Evolutionary conservation across 208 protist genomes (phyloP).

Genomic region (Tritrichomonas foetus): DNA sequence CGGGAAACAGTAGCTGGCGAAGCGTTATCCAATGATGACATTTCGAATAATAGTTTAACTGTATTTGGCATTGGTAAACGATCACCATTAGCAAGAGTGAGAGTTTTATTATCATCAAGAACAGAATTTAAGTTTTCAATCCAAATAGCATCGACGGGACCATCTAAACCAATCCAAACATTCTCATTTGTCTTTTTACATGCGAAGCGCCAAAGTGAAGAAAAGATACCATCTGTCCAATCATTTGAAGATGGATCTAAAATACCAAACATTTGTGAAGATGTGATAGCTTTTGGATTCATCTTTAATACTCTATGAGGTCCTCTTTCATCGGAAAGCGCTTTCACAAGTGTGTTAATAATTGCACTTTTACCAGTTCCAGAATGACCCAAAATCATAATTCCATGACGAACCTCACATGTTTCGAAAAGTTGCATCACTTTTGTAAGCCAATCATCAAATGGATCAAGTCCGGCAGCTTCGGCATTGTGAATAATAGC

Average conservation of each 20-base stretch:
- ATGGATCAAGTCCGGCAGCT: constrained; percentile 53
- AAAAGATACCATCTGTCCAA: constrained; percentile 94
- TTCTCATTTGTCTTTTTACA: constrained; percentile 58
- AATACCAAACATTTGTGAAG: constrained; percentile 73
- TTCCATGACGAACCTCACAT: constrained; percentile 68
- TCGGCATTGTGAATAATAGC: constrained; percentile 52
- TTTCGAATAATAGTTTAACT: constrained; percentile 90
- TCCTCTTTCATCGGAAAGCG: constrained; percentile 41
- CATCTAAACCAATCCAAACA: constrained; percentile 85
- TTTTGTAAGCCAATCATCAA: constrained; percentile 64
- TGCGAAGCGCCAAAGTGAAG: constrained; percentile 72
- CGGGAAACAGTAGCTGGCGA: constrained; percentile 96
- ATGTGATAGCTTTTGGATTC: constrained; percentile 75
- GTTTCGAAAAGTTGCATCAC: constrained; percentile 74
- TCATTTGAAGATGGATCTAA: constrained; percentile 89
- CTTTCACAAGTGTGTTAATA: constrained; percentile 45
- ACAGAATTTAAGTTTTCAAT: constrained; percentile 99
- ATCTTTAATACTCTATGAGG: constrained; percentile 60
- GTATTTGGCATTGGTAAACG: constrained; percentile 84
- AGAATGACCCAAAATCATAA: constrained; percentile 68
- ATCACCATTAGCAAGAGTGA: constrained; percentile 94
- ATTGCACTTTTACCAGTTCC: constrained; percentile 66
- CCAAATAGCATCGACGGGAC: constrained; percentile 93
- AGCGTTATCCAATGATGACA: constrained; percentile 91
- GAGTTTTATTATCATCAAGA: constrained; percentile 94